Base-by-base conservation (phyloP, 208 protist genomes). In the Crithidia sp. region DNA sequence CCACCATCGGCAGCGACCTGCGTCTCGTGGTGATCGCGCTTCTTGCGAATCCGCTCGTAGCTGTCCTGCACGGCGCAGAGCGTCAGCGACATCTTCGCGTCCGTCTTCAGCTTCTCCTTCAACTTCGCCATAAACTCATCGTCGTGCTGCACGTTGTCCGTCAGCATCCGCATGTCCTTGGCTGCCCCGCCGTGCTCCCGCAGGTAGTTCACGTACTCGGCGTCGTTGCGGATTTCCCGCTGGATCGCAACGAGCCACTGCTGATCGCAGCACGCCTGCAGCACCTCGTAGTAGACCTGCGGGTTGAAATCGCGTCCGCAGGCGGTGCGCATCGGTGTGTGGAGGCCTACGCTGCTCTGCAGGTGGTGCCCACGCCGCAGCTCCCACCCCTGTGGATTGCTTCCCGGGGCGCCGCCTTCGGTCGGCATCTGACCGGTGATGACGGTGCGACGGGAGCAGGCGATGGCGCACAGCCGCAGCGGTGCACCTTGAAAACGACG, bases 161-260 rank as follows among this genome's bases (percentile, higher is more conserved):
- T 92, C 53, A 94, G 75, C 70, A 83, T 58, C 40, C 82, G 81
- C 76, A 95, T 58, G 13, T 83, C 79, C 76, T 86, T 85, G 43
- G 88, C 88, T 9, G 81, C 86, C 0, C 91, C 91, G 16, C 91
- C 91, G 74, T 96, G 81, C 50, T 84, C 70, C 5, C 85, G 85
- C 4, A 96, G 82, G 63, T 85, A 86, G 14, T 88, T 81, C 37
- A 94, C 43, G 76, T 93, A 96, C 79, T 96, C 91, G 9, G 75
- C 65, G 73, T 96, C 91, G 17, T 55, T 86, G 45, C 74, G 79
- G 54, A 96, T 57, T 67, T 93, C 87, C 4, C 87, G 84, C 81
- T 96, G 91, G 56, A 96, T 91, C n/a, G 88, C 86, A 43, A 84
- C 74, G 71, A 96, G 74, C 91, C 91, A 96, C 83, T 90, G 83